Base-by-base conservation (phyloP, 257 asterid species). In the Marsdenia floribunda region DNA sequence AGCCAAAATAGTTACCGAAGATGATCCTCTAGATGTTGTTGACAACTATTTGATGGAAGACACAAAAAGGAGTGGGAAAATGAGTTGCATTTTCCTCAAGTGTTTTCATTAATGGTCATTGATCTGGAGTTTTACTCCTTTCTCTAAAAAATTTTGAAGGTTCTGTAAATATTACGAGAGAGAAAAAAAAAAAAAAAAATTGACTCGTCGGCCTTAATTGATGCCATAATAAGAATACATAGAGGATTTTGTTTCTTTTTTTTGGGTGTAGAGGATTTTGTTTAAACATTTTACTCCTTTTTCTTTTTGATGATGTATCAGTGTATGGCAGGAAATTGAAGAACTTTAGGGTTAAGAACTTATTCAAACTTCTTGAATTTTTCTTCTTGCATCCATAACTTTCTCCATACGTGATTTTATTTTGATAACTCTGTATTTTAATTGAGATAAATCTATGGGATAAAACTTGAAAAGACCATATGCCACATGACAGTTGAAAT, bases 21-120 rank as follows among this genome's bases (percentile, higher is more conserved):
- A 82, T 65, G 75, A 82, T 65, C 64, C 85, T 73, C 83, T 52
- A 21, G 57, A 0, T 38, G 66, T 83, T 9, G 81, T 79, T 74
- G 80, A 73, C 7, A 79, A 76, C 72, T 71, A 70, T 82, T 76
- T 83, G 79, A 78, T 71, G 82, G 80, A 76, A 69, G 49, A 70
- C 52, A 82, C 63, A 46, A 79, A 68, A 66, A 83, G 72, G 22
- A 59, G 40, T 35, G 71, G 61, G 76, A 73, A 71, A 73, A 26
- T 61, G 5, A 63, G 84, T 59, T 57, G 77, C 73, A 80, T 77
- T 72, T 80, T 82, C 73, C 57, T 74, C 44, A 69, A 58, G 22
- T 79, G 83, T 76, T 76, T 66, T 77, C 47, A 76, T 78, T 33
- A 61, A 65, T 2, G 71, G 76, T 57, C 60, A 73, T 63, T 78